Base-by-base conservation (phyloP, 495 filamentous ascomycete species). In the Baudoinia panamericana region DNA sequence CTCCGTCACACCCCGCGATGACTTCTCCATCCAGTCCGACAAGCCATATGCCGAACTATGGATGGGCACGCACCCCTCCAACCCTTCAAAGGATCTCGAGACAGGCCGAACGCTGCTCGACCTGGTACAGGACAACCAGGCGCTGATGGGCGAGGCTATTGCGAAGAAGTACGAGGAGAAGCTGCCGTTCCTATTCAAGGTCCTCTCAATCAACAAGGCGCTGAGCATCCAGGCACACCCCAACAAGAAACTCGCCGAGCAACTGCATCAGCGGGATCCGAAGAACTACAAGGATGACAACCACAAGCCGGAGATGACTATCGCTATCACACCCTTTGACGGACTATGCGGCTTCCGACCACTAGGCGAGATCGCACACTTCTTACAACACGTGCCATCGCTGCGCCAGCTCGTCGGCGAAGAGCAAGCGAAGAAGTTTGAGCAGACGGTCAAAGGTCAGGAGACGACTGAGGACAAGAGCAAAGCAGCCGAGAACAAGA, bases 261-360 rank as follows among this genome's bases (percentile, higher is more conserved):
- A 82, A 56, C 67, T 97, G 18, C 90, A 95, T 61, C 71, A 72
- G 18, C 71, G 71, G 45, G 90, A 97, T 53, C 72, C 84, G 13
- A 84, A 81, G 65, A 92, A 97, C 68, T 97, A 97, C 54, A 88
- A 88, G 77, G 88, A 97, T 69, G 88, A 95, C 64, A 97, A 97
- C 61, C 90, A 97, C 67, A 97, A 97, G 61, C 90, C 90, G 31
- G 90, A 97, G 61, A 97, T 97, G 90, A 82, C 88, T 39, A 93
- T 97, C 55, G 90, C 90, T 39, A 76, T 97, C 56, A 95, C 90
- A 1, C 78, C 82, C 2, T 97, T 97, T 47, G 90, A 95, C 54
- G 90, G 90, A 5, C 69, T 97, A 20, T 97, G 90, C 54, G 88
- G 90, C 12, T 97, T 97, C 67, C 75, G 90, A 12, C 90, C 90